These are phyloP conservation scores for Clausena lansium DNA, from an alignment of 345 rosid genomes.

Conservation along the genomic window DNA sequence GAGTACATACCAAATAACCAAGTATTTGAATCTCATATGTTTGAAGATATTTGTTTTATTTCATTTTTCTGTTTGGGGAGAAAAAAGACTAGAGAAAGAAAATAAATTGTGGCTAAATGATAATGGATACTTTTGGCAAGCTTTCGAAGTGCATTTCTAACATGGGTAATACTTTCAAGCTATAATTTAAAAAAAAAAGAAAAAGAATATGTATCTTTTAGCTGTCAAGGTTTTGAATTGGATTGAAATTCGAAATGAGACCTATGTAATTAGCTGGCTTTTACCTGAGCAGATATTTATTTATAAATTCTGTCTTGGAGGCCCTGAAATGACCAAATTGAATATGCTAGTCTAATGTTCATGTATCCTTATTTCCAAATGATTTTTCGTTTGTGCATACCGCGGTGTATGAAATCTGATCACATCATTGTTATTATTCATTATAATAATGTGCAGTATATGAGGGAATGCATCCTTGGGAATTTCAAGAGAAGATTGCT, in stretches of 20 bases:
- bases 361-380: not conserved
- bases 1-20: not conserved
- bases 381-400: not conserved
- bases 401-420: not conserved
- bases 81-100: not conserved
- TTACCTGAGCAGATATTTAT: not conserved
- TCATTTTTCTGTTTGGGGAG: not conserved
- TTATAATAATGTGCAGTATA: slow-evolving; percentile 63
- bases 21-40: not conserved
- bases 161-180: not conserved
- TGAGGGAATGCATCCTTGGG: slow-evolving; percentile 96
- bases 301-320: not conserved
- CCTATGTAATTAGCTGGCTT: not conserved
- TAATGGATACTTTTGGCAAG: not conserved
- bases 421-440: not conserved
- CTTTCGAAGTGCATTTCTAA: not conserved
- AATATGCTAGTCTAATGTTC: not conserved
- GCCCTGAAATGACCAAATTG: not conserved
- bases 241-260: not conserved
- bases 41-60: not conserved
- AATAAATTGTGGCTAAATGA: not conserved
- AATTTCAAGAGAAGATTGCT: slow-evolving; percentile 95
- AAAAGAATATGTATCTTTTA: not conserved
- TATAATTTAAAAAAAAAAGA: not conserved
- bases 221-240: not conserved